Base-by-base conservation (phyloP, 371 early-diverging fungal species). In the Mucor plumbeus region DNA sequence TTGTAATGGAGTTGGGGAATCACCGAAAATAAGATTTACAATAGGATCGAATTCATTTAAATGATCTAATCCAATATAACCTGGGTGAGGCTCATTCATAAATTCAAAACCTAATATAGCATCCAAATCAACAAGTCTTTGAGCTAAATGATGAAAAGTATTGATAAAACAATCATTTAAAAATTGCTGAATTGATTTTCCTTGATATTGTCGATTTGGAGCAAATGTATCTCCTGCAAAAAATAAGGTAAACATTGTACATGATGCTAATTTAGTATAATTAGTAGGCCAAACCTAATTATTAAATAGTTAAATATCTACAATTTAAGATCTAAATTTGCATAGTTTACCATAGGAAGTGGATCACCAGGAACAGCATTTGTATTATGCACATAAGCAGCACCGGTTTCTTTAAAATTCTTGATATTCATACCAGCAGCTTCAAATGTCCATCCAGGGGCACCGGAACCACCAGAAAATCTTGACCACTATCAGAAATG, bases 161-260 rank as follows among this genome's bases (percentile, higher is more conserved):
- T 78, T 66, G 7, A 88, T 73, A 59, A 83, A 90, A 64, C 79
- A 64, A 19, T 74, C 70, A 50, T 86, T 83, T 19, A 90, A 59
- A 17, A 82, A 82, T 48, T 88, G 82, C 50, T 90, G 90, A 34
- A 90, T 74, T 0, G 84, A 64, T 41, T 77, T 74, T 19, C 85
- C 88, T 43, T 85, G 59, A 43, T 84, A 83, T 36, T 61, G 73
- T 35, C 73, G 73, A 0, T 79, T 69, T 10, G 94, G 94, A 2
- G 92, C 92, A 82, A 92, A 93, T 0, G 83, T 85, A 39, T 88
- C 82, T 26, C 94, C 94, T 8, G 79, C 95, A 74, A 91, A 94
- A 63, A 93, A 93, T n/a, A 93, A 71, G 0, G 94, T 92, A 65
- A 93, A 93, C 93, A 94, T 92, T 31, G 94, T 93, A 15, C 89